Evolutionary conservation across 2,329 filamentous ascomycete species (phyloP), one percentile per base, ranked within the genome.

Genomic region (Fusarium cicatricum): DNA sequence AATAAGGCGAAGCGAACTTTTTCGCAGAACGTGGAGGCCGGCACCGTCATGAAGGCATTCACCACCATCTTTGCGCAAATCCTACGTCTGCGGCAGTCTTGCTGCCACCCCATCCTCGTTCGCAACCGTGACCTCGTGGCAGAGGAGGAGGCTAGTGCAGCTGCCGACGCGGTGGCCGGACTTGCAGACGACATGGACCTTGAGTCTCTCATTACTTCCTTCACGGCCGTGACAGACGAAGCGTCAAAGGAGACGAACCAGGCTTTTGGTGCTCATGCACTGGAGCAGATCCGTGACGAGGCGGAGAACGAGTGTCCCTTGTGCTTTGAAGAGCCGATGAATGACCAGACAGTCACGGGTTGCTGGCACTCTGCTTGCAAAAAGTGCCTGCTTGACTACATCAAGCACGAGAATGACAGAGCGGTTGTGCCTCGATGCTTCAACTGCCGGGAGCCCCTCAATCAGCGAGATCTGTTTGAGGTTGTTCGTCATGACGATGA

Each of bases 341-440:
- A 91, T 34, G 90, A 97, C 48, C 94, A 96, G 70, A 90, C 90
- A 0, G 95, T 99, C 2, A 98, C 95, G 1, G 91, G 92, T 1
- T 99, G 95, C 75, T 99, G 95, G 92, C 95, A 99, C 74, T 96
- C 91, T 29, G 93, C 95, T 1, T 99, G 95, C 78, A 97, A 95
- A 75, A 89, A 91, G 59, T 99, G 95, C 68, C 78, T 98, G n/a
- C 78, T 96, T 2, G 88, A 92, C 65, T 97, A 92, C 66, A 96
- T 99, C 69, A 87, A 90, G 60, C 92, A 97, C 69, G 90, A 97
- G 72, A 89, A 83, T 5, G 88, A 91, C 64, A 91, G 89, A 54
- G 87, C 88, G 37, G 84, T 91, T 43, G 74, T 89, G 0, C 90
- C 95, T 1, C 85, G 89, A 10, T 99, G 95, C 75, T 96, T 97